Evolutionary conservation across 2,329 filamentous ascomycete species (phyloP), one percentile per base, ranked within the genome.

Genomic region (Oidium heveae): DNA sequence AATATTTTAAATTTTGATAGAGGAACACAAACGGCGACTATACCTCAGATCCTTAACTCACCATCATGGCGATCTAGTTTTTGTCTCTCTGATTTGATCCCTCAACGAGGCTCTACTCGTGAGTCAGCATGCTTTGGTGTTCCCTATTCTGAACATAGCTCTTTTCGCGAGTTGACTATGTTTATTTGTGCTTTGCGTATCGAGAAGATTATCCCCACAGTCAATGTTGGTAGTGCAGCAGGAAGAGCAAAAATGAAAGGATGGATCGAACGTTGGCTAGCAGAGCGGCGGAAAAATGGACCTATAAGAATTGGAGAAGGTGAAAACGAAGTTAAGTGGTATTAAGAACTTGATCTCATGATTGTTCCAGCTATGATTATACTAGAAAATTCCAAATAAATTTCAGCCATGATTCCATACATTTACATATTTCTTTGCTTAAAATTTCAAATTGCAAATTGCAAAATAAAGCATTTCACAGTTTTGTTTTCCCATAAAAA

Each of bases 91-190:
- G 84, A 95, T 56, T 74, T 98, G 43, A 72, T 79, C 0, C 82
- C 86, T 0, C 86, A 94, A 68, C 75, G 86, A 4, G 91, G 91
- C 2, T 88, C 84, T 67, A 88, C 84, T 2, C 75, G 75, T 51
- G 81, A 89, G 61, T 84, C 84, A 39, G 82, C 83, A 66, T 95
- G 87, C 66, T 94, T 93, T 61, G 88, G 86, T 0, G 91, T 96
- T 1, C 91, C 91, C 1, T 98, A 98, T 65, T 88, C 82, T 53
- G 91, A 98, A 69, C 91, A 98, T 66, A 91, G 84, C 66, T 93
- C 85, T 58, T 98, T 98, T 64, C 75, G 89, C 43, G 91, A 98
- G 70, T 68, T 98, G 64, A 89, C 86, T 0, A 82, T 96, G 75
- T 98, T 98, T 64, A 77, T 89, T 60, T 91, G 91, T 72, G 77